A percentile compares a stretch with the other conserved stretches of the same genome.
phyloP scores from a whole-genome alignment of 164 flowering plant genomes.

The Annona squamosa region DNA sequence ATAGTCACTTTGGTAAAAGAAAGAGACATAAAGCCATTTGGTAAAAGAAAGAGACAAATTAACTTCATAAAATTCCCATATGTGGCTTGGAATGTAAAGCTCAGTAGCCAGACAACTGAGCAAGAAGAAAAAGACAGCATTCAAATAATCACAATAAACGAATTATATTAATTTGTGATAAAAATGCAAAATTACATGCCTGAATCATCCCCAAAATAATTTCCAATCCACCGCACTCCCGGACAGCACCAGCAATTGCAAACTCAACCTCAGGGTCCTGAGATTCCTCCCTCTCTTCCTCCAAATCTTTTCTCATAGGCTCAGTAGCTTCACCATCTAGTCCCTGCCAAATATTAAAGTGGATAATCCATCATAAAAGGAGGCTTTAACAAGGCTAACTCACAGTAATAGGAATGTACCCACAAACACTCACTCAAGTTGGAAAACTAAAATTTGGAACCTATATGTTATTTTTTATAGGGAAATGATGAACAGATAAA shows the following conservation, averaged over 20 bases:
- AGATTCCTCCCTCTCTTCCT: slow-evolving; percentile 94
- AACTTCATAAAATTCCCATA: too few relatives aligned
- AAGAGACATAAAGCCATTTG: too few relatives aligned
- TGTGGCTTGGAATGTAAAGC: neutral
- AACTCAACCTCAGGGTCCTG: slow-evolving; percentile 99
- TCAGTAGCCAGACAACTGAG: neutral
- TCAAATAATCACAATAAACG: neutral
- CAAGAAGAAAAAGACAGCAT: neutral
- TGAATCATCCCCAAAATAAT: slow-evolving; percentile 84
- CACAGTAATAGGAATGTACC: neutral
- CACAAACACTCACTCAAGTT: neutral
- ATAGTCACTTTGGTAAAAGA: too few relatives aligned
- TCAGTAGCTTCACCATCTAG: slow-evolving; percentile 99
- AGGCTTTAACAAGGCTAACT: neutral
- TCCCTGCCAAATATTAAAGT: slow-evolving; percentile 47
- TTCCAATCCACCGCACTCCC: slow-evolving; percentile 87
- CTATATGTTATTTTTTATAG: too few relatives aligned
- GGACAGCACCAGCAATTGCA: slow-evolving; percentile 96
- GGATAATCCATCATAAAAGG: neutral
- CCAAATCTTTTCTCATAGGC: slow-evolving; percentile 97
- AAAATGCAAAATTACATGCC: slow-evolving; percentile 37
- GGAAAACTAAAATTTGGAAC: too few relatives aligned
- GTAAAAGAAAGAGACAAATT: too few relatives aligned
- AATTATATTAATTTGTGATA: neutral
- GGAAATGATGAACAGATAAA: neutral